A percentile compares a stretch with the other conserved stretches of the same genome.
Evolutionary conservation across 1,284 basidiomycete species (phyloP).

Genomic region (Austroboletus rostrupii): DNA sequence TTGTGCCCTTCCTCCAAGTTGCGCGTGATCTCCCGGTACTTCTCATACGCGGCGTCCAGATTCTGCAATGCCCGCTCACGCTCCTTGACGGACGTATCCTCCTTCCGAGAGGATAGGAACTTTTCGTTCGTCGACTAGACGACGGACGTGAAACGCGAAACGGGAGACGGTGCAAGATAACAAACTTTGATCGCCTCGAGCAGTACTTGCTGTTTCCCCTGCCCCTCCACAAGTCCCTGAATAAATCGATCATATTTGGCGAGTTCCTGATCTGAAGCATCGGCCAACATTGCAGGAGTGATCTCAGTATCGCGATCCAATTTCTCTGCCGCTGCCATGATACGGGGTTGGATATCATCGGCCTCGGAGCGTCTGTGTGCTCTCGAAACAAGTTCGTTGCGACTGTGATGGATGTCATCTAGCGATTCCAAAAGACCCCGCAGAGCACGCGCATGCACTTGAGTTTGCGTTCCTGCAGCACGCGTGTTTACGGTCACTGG

Average conservation of each 20-base stretch:
- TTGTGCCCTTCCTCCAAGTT: slow-evolving; percentile 89
- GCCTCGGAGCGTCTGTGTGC: slow-evolving; percentile 60
- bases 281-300: slow-evolving; percentile 82
- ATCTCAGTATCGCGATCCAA: slow-evolving; percentile 69
- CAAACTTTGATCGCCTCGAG: slow-evolving; percentile 69
- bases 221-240: slow-evolving; percentile 58
- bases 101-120: slow-evolving; percentile 77
- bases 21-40: slow-evolving; percentile 81
- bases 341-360: slow-evolving; percentile 75
- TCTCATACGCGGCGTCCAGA: slow-evolving; percentile 86
- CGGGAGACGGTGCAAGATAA: background rate
- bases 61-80: slow-evolving; percentile 84
- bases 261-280: slow-evolving; percentile 74
- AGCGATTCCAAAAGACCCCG: slow-evolving; percentile 79
- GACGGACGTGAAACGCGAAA: slow-evolving; percentile 1
- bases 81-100: slow-evolving; percentile 75
- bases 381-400: slow-evolving; percentile 62
- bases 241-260: slow-evolving; percentile 79
- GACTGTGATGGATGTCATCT: slow-evolving; percentile 65
- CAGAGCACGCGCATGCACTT: slow-evolving; percentile 66
- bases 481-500: slow-evolving; percentile 33
- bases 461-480: slow-evolving; percentile 42
- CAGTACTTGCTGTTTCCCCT: slow-evolving; percentile 59
- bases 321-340: slow-evolving; percentile 64
- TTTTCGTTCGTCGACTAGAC: slow-evolving; percentile 66